Percentiles rank a stretch among this genome's conserved stretches.
phyloP scores from a whole-genome alignment of 1,284 basidiomycete species.

The Ceratobasidium theobromae region DNA sequence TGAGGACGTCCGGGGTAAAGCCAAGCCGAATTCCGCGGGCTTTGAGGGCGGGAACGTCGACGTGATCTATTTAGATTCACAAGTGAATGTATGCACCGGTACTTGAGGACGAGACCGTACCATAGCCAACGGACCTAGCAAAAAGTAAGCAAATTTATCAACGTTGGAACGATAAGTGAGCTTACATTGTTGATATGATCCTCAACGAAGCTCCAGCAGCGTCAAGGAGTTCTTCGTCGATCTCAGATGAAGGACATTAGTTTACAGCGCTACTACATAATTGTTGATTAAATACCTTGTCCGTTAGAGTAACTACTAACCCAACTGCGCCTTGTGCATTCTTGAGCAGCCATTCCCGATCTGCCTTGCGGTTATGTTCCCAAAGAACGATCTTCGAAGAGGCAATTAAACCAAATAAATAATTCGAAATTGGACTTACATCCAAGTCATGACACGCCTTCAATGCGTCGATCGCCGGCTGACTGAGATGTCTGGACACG shows the following conservation, averaged over 20 bases:
- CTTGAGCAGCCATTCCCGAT: conserved; percentile 76
- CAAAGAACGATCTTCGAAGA: conserved; percentile 62
- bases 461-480: conserved; percentile 38
- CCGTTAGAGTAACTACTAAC: conserved; percentile 67
- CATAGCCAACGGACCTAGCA: conserved; percentile 71
- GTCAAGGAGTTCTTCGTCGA: conserved; percentile 72
- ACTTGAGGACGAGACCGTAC: conserved; percentile 48
- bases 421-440: conserved; percentile 31
- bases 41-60: conserved; percentile 66
- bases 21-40: conserved; percentile 73
- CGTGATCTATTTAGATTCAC: conserved; percentile 65
- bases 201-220: conserved; percentile 70
- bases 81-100: background rate
- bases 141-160: background rate
- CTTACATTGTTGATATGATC: conserved; percentile 80
- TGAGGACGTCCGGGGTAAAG: conserved; percentile 89
- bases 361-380: conserved; percentile 64
- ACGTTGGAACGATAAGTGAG: conserved; percentile 36
- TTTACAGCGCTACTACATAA: background rate
- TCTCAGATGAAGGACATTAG: conserved; percentile 45
- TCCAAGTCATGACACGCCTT: conserved; percentile 27
- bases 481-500: conserved; percentile 44
- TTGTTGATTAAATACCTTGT: conserved; percentile 55
- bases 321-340: conserved; percentile 68
- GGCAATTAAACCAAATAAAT: conserved; percentile 7